Evolutionary conservation across 2,329 filamentous ascomycete species (phyloP), one percentile per base, ranked within the genome.

Genomic region (Colletotrichum shisoi): DNA sequence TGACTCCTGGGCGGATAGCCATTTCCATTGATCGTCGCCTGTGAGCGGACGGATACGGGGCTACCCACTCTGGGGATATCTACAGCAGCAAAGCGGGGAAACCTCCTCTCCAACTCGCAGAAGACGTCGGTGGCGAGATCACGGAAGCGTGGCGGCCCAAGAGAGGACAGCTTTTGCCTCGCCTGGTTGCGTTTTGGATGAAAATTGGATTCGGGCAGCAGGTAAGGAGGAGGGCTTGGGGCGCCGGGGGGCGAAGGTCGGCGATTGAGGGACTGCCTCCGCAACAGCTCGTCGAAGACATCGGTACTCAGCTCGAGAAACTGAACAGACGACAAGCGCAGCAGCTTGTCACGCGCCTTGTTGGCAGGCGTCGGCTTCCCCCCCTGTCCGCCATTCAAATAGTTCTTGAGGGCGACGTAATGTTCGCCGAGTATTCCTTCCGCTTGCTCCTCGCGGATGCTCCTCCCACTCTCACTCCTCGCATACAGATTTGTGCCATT

Each of bases 251-350:
- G 85, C 24, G 84, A 81, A 17, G 83, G 81, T 62, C 81, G 81
- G 69, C 87, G 80, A 61, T 84, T 84, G 58, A 84, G 84, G 71
- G 91, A 87, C 78, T 98, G 94, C 70, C 95, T 88, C 67, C 95
- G 90, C 72, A 96, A 84, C 71, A 98, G 84, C 80, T 99, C 95
- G 79, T 99, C 95, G 79, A 91, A 98, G 46, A 99, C 94, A 80
- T 99, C 95, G 65, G 94, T 98, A 79, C 94, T 97, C 70, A 99
- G 85, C 80, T 99, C 95, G 79, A 96, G 93, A 78, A 99, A 98
- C 78, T 99, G 95, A 34, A 96, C 92, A 1, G 91, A 84, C 0
- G 94, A 97, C 58, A 99, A 85, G 67, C 94, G 89, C 68, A 97
- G 84, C 64, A 98, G 85, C 83, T 99, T 99, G 79, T 98, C 95